Percentiles rank a stretch among this genome's conserved stretches.
phyloP scores from a whole-genome alignment of 2,329 filamentous ascomycete species.

The Pestalotiopsis sp. region DNA sequence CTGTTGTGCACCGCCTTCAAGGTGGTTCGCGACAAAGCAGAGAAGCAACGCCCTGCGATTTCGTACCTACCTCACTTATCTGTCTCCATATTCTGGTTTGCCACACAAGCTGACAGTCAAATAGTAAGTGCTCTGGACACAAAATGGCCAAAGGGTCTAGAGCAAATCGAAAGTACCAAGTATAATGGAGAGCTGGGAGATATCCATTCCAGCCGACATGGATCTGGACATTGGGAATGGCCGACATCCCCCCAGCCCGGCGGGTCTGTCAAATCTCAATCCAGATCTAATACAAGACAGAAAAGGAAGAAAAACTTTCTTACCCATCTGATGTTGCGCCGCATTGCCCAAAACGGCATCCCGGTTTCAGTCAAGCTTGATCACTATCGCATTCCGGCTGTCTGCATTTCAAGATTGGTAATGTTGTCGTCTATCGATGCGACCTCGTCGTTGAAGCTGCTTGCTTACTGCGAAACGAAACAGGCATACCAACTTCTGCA shows the following conservation, averaged over 20 bases:
- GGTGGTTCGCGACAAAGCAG: neutral
- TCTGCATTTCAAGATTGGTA: neutral
- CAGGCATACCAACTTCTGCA: no score
- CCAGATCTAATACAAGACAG: neutral
- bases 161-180: neutral
- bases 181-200: neutral
- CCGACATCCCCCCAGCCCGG: neutral
- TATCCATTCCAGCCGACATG: neutral
- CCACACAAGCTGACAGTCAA: no score
- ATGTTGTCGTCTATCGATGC: neutral
- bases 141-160: neutral
- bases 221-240: neutral
- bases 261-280: constrained; percentile 9
- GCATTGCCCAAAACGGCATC: constrained; percentile 5
- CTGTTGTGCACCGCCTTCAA: neutral
- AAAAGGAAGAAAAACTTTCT: neutral
- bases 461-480: no score
- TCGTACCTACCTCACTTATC: no score
- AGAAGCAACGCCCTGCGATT: neutral
- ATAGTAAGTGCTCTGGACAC: neutral
- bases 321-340: neutral
- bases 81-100: no score
- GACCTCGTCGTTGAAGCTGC: neutral
- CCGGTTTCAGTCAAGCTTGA: neutral
- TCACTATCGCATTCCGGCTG: neutral